Conservation (phyloP, 129 eudicot species). For the Scalesia atractyloides region DNA sequence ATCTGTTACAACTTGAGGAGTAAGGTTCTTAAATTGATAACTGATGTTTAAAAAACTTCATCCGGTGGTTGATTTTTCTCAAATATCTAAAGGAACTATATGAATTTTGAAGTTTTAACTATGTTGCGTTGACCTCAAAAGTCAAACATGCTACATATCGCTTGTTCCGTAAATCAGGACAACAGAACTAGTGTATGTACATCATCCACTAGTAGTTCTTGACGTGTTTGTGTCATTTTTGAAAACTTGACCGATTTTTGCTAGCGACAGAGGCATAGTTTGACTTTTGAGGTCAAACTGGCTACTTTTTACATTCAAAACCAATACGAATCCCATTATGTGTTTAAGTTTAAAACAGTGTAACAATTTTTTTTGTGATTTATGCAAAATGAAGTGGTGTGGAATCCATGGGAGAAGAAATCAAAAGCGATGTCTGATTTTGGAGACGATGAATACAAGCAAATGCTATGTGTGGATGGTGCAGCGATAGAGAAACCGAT, state of each 20-base stretch:
- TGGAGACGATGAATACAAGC: slow-evolving; percentile 89
- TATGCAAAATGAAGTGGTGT: slow-evolving; percentile 51
- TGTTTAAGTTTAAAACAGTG: not conserved
- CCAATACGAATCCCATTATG: not conserved
- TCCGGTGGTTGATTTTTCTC: not conserved
- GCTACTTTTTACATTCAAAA: not conserved
- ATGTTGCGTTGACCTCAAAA: slow-evolving; percentile 13
- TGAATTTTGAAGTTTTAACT: not conserved
- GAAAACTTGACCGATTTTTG: not conserved
- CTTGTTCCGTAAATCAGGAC: not conserved
- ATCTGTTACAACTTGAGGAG: not conserved
- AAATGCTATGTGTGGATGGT: slow-evolving; percentile 84
- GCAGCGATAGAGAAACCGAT: slow-evolving; percentile 82
- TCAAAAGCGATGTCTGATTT: slow-evolving; percentile 81
- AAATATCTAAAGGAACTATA: not conserved
- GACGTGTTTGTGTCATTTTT: not conserved
- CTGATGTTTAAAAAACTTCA: not conserved
- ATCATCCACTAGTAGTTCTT: not conserved
- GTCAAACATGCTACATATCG: slow-evolving; percentile 1
- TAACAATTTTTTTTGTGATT: not conserved
- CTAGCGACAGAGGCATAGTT: not conserved
- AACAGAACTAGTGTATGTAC: not conserved
- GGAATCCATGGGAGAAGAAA: slow-evolving; percentile 99
- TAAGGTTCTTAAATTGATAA: not conserved
- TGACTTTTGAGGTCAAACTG: slow-evolving; percentile 17